Evolutionary conservation across 2,329 filamentous ascomycete species (phyloP), one percentile per base, ranked within the genome.

Genomic region (Colletotrichum phormii): DNA sequence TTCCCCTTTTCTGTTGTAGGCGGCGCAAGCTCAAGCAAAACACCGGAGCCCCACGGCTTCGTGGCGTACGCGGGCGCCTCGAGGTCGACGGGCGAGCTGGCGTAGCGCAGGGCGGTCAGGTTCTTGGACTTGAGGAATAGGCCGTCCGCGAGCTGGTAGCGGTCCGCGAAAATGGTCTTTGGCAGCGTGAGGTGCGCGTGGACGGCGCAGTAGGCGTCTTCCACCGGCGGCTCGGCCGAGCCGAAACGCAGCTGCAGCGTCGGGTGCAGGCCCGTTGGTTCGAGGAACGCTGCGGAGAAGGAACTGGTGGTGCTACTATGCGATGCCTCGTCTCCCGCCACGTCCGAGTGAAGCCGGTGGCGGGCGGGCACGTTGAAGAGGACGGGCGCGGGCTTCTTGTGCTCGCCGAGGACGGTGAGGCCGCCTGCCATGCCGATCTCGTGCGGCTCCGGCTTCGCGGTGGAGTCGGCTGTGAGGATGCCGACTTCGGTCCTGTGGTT

Each of bases 31-130:
- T 97, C 92, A 24, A 98, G 83, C 5, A 98, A 87, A 18, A 95
- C 86, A 18, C 89, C 90, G 0, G 93, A 95, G 5, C 96, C 96
- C 96, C 96, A 98, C 37, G 87, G 82, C 7, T 88, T 79, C 35
- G 95, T 88, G 1, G 92, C 90, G 85, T 97, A 98, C 77, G 93
- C 92, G 1, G 96, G 96, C 0, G 95, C 95, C 84, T 98, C 96
- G 65, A 98, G 91, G 76, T 98, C 95, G 7, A 95, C 93, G 24
- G 94, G 94, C 13, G 93, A 89, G 31, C 91, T 91, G 15, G 94
- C 88, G 75, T 92, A 90, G 57, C 88, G 91, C 53, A 97, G 84
- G 2, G 89, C 85, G 2, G 88, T 86, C 24, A 98, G 87, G 78
- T 97, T 94, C 78, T 97, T 95, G 0, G 94, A 95, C 4, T 90